A percentile compares a stretch with the other conserved stretches of the same genome.
These are phyloP conservation scores for Beauveria sp. DNA, from an alignment of 2,329 filamentous ascomycete species.

Conservation along the genomic window DNA sequence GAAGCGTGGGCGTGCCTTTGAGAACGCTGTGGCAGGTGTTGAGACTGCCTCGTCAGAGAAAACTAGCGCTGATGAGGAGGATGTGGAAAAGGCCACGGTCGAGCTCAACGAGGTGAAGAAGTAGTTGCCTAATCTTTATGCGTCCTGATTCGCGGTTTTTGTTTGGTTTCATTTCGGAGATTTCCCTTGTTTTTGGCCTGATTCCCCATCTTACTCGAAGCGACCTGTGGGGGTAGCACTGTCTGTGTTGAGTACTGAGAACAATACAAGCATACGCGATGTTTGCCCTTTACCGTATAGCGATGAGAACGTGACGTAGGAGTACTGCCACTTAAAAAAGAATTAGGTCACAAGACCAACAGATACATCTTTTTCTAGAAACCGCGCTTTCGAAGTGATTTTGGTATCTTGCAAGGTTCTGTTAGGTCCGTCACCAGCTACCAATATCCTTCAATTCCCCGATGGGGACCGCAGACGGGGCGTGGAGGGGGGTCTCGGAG, in stretches of 20 bases:
- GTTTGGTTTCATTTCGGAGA: not conserved
- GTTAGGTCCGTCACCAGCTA: too few relatives aligned
- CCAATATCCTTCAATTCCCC: too few relatives aligned
- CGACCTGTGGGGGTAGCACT: not conserved
- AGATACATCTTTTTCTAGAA: too few relatives aligned
- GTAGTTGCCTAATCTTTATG: not conserved
- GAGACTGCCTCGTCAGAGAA: slow-evolving; percentile 20
- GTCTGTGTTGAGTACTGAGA: not conserved
- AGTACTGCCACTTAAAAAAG: too few relatives aligned
- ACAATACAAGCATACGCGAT: not conserved
- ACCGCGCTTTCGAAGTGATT: too few relatives aligned
- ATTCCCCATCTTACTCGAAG: not conserved
- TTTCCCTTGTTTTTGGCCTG: not conserved
- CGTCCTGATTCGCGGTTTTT: not conserved
- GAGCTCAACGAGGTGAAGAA: slow-evolving; percentile 8
- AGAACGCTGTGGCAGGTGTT: slow-evolving; percentile 41
- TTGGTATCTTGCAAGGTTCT: too few relatives aligned
- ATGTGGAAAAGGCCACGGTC: slow-evolving; percentile 24
- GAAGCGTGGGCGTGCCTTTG: slow-evolving; percentile 64
- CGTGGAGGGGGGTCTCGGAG: too few relatives aligned
- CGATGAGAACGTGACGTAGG: too few relatives aligned
- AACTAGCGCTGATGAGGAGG: slow-evolving; percentile 20
- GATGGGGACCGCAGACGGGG: too few relatives aligned
- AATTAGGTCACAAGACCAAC: too few relatives aligned
- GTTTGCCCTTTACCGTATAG: too few relatives aligned